A percentile compares a stretch with the other conserved stretches of the same genome.
These are phyloP conservation scores for Fusarium sp. DNA, from an alignment of 2,329 filamentous ascomycete species.

Conservation along the genomic window DNA sequence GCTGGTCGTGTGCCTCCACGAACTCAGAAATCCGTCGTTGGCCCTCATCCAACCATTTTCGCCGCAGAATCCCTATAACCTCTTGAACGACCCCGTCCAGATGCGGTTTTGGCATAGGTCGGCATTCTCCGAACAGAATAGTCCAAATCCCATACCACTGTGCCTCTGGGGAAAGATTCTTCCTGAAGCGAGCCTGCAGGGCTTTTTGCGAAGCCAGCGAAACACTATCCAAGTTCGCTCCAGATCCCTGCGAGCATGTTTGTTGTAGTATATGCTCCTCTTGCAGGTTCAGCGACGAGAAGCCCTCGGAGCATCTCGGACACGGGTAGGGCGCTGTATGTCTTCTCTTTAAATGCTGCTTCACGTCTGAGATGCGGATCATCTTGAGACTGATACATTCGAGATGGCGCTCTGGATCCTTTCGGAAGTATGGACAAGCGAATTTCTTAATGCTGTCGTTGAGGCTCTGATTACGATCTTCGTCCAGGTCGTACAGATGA, in stretches of 20 bases:
- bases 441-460: rapidly evolving
- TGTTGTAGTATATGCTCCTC: neutral
- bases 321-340: neutral
- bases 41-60: neutral
- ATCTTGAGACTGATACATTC: neutral
- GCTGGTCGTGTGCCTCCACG: rapidly evolving
- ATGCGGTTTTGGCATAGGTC: neutral
- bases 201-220: neutral
- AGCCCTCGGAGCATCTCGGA: neutral
- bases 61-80: neutral
- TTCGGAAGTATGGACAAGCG: neutral
- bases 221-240: neutral
- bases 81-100: neutral
- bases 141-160: neutral
- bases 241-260: rapidly evolving
- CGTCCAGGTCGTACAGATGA: rapidly evolving
- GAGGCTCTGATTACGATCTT: rapidly evolving
- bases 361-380: neutral
- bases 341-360: neutral
- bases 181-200: rapidly evolving
- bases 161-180: rapidly evolving
- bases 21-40: neutral
- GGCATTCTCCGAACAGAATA: neutral
- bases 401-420: neutral
- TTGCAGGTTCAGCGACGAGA: rapidly evolving